Evolutionary conservation across 208 protist species (phyloP).

Genomic region (Trypanosoma grayi): DNA sequence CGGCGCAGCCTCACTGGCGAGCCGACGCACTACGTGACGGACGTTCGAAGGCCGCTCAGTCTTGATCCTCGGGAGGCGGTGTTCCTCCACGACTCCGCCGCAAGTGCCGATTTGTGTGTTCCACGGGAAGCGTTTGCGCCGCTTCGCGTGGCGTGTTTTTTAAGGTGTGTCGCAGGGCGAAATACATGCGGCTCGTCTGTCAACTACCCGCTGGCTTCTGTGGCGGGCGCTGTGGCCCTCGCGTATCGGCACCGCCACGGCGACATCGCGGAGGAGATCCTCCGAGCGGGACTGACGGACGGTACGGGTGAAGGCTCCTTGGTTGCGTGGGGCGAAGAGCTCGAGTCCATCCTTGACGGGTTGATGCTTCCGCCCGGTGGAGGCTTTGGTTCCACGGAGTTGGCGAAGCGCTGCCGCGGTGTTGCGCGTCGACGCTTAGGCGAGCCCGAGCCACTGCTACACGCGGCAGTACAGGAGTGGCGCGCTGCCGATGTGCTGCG

Average conservation of each 20-base stretch:
- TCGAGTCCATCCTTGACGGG: not conserved
- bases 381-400: not conserved
- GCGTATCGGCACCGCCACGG: slow-evolving; percentile 14
- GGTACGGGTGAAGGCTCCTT: slow-evolving; percentile 9
- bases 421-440: not conserved
- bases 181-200: not conserved
- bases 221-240: slow-evolving; percentile 13
- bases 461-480: slow-evolving; percentile 8
- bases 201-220: slow-evolving; percentile 8
- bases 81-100: not conserved
- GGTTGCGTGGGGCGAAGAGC: slow-evolving; percentile 13
- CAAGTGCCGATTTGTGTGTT: slow-evolving; percentile 1
- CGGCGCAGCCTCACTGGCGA: slow-evolving; percentile 2
- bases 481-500: slow-evolving; percentile 24
- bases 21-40: slow-evolving; percentile 1
- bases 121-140: slow-evolving; percentile 10
- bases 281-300: slow-evolving; percentile 11
- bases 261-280: slow-evolving; percentile 15
- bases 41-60: slow-evolving; percentile 7
- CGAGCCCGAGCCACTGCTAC: slow-evolving; percentile 25
- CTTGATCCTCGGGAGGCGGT: not conserved
- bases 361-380: not conserved
- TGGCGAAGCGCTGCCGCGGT: not conserved
- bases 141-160: slow-evolving; percentile 13
- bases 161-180: not conserved